Conservation (phyloP, 768 basidiomycete species). For the Suillus brevipes region DNA sequence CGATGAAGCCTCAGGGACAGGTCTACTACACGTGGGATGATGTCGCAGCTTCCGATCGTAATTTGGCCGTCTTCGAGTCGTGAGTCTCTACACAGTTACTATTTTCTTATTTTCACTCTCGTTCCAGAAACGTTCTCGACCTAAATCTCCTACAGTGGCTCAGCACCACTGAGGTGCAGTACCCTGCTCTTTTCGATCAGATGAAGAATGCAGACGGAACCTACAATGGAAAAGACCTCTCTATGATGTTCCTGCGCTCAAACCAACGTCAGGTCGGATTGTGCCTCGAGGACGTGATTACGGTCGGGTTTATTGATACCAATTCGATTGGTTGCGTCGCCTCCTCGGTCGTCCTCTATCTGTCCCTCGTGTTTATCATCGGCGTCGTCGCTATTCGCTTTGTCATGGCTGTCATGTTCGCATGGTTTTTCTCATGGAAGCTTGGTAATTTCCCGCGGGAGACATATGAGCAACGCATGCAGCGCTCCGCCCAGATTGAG, state of each 20-base stretch:
- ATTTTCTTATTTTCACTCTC: constrained; percentile 11
- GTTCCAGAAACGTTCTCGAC: constrained; percentile 79
- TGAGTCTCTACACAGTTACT: constrained; percentile 43
- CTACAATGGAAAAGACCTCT: constrained; percentile 82
- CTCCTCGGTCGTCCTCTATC: constrained; percentile 89
- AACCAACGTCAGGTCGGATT: constrained; percentile 66
- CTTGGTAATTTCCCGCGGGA: constrained; percentile 92
- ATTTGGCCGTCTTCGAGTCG: constrained; percentile 94
- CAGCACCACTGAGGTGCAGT: constrained; percentile 73
- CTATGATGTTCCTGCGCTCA: constrained; percentile 79
- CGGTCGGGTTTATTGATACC: constrained; percentile 93
- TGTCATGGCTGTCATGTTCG: constrained; percentile 93
- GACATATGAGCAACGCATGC: constrained; percentile 90
- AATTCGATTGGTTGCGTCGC: constrained; percentile 95
- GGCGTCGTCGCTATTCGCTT: constrained; percentile 96
- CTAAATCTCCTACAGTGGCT: constrained; percentile 85
- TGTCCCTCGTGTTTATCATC: constrained; percentile 95
- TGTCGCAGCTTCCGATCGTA: constrained; percentile 63
- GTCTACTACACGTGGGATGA: constrained; percentile 96
- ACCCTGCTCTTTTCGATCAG: constrained; percentile 80
- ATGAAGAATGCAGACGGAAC: constrained; percentile 69
- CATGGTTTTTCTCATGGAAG: constrained; percentile 98
- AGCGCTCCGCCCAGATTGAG: constrained; percentile 88
- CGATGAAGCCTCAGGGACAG: constrained; percentile 65
- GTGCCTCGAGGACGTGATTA: constrained; percentile 84